A percentile compares a stretch with the other conserved stretches of the same genome.
Evolutionary conservation across 495 filamentous ascomycete genomes (phyloP).

Genomic region (Clavariopsis aquatica): DNA sequence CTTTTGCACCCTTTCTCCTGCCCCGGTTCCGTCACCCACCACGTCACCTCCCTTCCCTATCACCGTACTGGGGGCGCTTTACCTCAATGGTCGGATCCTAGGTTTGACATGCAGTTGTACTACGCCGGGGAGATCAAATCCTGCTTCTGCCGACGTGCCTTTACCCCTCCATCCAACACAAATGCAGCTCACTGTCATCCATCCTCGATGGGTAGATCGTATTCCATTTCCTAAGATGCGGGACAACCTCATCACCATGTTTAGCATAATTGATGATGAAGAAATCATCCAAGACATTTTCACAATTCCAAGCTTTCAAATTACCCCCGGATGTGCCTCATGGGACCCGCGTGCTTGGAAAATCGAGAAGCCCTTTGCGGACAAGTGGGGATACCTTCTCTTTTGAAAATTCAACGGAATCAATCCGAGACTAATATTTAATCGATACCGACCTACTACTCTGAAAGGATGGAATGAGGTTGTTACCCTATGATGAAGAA

Average conservation of each 20-base stretch:
- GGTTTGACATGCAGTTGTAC: slow-evolving; percentile 25
- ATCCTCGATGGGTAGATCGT: slow-evolving; percentile 28
- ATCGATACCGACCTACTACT: too few relatives aligned
- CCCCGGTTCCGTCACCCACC: neutral
- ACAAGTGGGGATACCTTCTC: slow-evolving; percentile 37
- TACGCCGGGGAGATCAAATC: slow-evolving; percentile 20
- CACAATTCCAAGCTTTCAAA: slow-evolving; percentile 23
- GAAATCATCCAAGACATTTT: slow-evolving; percentile 28
- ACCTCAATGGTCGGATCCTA: slow-evolving; percentile 27
- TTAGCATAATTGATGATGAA: slow-evolving; percentile 31
- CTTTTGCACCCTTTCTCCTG: neutral
- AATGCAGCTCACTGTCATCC: slow-evolving; percentile 24
- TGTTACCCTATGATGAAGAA: too few relatives aligned
- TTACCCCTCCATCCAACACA: slow-evolving; percentile 21
- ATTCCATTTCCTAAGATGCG: slow-evolving; percentile 33
- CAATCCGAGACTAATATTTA: too few relatives aligned
- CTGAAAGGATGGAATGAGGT: too few relatives aligned
- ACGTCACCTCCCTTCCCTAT: slow-evolving; percentile 6
- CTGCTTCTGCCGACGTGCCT: slow-evolving; percentile 5
- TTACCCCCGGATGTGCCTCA: slow-evolving; percentile 19
- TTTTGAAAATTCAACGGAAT: too few relatives aligned
- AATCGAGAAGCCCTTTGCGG: slow-evolving; percentile 24
- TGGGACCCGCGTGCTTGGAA: slow-evolving; percentile 35
- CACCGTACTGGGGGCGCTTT: slow-evolving; percentile 24
- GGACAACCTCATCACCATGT: slow-evolving; percentile 27